phyloP scores from a whole-genome alignment of 2,329 filamentous ascomycete species.

The Alternaria hordeiaustralica region DNA sequence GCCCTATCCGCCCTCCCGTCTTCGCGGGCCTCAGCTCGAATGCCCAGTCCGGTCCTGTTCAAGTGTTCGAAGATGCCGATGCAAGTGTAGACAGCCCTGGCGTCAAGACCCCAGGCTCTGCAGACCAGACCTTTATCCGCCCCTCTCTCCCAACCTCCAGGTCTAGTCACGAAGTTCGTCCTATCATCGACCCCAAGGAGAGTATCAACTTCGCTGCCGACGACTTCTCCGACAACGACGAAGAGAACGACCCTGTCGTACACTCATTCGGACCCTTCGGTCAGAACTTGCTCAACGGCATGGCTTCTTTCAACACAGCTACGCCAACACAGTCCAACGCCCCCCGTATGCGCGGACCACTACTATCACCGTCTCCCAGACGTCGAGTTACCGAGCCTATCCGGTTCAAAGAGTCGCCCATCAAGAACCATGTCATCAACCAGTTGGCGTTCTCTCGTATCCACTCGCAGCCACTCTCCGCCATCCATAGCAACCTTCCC shows the following conservation, averaged over 20 bases:
- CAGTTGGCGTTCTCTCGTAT: slow-evolving; percentile 94
- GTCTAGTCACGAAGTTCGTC: slow-evolving; percentile 24
- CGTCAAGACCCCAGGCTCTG: slow-evolving; percentile 28
- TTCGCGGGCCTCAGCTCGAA: slow-evolving; percentile 47
- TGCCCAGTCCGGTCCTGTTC: slow-evolving; percentile 32
- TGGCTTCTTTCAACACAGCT: slow-evolving; percentile 74
- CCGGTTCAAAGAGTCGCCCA: slow-evolving; percentile 51
- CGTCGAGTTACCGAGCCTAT: slow-evolving; percentile 31
- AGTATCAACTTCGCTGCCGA: slow-evolving; percentile 53
- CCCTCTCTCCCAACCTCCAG: slow-evolving; percentile 31
- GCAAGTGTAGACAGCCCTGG: slow-evolving; percentile 32
- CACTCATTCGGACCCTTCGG: slow-evolving; percentile 93
- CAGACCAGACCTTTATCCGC: slow-evolving; percentile 41
- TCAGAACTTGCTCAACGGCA: slow-evolving; percentile 79
- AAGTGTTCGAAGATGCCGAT: slow-evolving; percentile 50
- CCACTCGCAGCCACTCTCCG: slow-evolving; percentile 88
- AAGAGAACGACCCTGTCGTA: slow-evolving; percentile 93
- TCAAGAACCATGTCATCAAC: slow-evolving; percentile 89
- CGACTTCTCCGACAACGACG: slow-evolving; percentile 75
- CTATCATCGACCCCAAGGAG: slow-evolving; percentile 25
- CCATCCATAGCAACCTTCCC: slow-evolving; percentile 89
- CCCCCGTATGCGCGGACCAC: slow-evolving; percentile 32
- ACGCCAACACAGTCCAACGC: slow-evolving; percentile 60
- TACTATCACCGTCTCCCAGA: slow-evolving; percentile 42
- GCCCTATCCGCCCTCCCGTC: slow-evolving; percentile 59